Evolutionary conservation across 768 basidiomycete species (phyloP).

Genomic region (Boletus insuetus): DNA sequence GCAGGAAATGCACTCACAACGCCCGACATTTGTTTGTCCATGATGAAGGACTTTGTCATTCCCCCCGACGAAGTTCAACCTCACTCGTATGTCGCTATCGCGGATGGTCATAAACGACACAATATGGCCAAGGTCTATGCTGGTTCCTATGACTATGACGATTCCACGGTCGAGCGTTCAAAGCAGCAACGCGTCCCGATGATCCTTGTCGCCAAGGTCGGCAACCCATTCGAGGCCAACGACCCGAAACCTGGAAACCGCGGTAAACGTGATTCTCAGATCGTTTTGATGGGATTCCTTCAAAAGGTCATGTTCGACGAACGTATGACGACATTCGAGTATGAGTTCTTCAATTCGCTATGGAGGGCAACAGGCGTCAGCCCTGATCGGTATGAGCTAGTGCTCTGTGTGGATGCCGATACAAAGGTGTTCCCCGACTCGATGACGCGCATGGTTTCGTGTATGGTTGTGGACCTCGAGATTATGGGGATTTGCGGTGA

Average conservation of each 20-base stretch:
- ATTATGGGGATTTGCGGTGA: conserved; percentile 99
- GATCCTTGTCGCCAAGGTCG: conserved; percentile 92
- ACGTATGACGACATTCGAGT: conserved; percentile 99
- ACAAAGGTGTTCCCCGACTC: conserved; percentile 99
- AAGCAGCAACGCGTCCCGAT: conserved; percentile 98
- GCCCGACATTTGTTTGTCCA: conserved; percentile 88
- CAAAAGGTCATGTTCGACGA: conserved; percentile 99
- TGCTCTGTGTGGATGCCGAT: conserved; percentile 95
- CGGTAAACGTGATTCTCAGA: conserved; percentile 98
- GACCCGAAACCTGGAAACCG: conserved; percentile 97
- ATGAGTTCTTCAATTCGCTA: conserved; percentile 98
- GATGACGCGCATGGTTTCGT: conserved; percentile 90
- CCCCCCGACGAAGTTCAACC: conserved; percentile 81
- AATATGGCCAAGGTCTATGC: conserved; percentile 99
- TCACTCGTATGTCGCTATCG: conserved; percentile 97
- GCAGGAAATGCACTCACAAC: conserved; percentile 86
- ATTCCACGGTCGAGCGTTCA: conserved; percentile 79
- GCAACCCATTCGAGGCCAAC: conserved; percentile 85
- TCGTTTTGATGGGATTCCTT: conserved; percentile 95
- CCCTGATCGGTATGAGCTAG: conserved; percentile 93
- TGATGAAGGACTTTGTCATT: conserved; percentile 96
- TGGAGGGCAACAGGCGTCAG: conserved; percentile 95
- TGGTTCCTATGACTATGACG: conserved; percentile 95
- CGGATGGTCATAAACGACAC: conserved; percentile 99
- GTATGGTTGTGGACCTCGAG: conserved; percentile 95